Evolutionary conservation across 2,329 filamentous ascomycete genomes (phyloP).

Genomic region (Fusarium sp.): DNA sequence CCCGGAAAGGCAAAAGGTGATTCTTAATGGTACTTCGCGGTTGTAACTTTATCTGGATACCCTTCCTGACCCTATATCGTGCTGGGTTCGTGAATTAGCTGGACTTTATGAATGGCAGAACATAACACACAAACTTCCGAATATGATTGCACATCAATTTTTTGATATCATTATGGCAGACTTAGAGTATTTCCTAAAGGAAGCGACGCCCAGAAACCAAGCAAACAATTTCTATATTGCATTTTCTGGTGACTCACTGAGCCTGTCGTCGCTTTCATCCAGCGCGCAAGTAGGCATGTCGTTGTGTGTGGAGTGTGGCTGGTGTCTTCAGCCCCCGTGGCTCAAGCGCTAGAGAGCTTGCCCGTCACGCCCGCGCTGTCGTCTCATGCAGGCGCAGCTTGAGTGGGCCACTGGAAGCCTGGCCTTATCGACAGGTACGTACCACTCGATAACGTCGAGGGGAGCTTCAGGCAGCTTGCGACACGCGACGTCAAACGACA

Average conservation of each 20-base stretch:
- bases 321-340: not conserved
- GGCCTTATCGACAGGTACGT: conserved; percentile 8
- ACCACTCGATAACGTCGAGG: conserved; percentile 2
- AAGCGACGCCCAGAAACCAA: rapidly evolving
- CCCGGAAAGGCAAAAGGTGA: rapidly evolving
- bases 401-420: not conserved
- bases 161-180: not conserved
- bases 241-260: not conserved
- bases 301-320: not conserved
- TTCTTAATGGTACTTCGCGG: rapidly evolving
- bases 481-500: conserved; percentile 31
- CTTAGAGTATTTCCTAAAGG: not conserved
- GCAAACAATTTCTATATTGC: not conserved
- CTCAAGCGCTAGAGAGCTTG: not conserved
- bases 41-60: rapidly evolving
- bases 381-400: not conserved
- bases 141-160: not conserved
- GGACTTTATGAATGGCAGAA: not conserved
- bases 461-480: conserved; percentile 24
- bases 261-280: not conserved
- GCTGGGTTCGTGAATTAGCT: not conserved
- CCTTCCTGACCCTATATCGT: not conserved
- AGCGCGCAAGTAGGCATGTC: not conserved
- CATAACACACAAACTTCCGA: not conserved
- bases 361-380: not conserved